Conservation (phyloP, 2,329 filamentous ascomycete genomes). For the Thelonectria olida region DNA sequence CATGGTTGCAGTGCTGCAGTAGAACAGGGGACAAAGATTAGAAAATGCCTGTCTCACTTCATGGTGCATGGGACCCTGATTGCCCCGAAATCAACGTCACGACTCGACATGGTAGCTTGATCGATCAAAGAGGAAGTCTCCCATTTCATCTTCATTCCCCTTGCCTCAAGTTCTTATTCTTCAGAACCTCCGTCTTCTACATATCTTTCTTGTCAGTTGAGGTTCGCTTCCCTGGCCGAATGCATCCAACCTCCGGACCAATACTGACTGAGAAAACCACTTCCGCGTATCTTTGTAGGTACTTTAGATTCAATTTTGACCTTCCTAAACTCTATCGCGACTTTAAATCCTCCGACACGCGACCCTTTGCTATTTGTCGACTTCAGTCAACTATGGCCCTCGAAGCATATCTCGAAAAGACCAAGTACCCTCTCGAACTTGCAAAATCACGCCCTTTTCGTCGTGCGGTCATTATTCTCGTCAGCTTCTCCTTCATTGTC, state of each 20-base stretch:
- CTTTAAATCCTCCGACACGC: background rate
- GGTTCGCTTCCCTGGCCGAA: no score
- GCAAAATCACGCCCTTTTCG: slow-evolving; percentile 33
- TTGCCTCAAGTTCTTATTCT: no score
- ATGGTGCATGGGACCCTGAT: no score
- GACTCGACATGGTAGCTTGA: no score
- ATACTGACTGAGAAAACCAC: background rate
- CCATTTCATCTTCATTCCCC: background rate
- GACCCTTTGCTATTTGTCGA: background rate
- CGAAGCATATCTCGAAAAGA: slow-evolving; percentile 7
- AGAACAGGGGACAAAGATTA: background rate
- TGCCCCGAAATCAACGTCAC: no score
- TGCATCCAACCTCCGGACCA: background rate
- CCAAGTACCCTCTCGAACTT: slow-evolving; percentile 17
- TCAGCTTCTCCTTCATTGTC: slow-evolving; percentile 20
- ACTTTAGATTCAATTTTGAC: background rate
- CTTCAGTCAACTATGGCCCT: background rate
- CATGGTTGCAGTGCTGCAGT: background rate
- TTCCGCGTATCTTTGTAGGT: background rate
- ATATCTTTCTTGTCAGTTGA: no score
- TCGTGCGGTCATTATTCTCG: slow-evolving; percentile 17
- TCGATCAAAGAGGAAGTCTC: no score
- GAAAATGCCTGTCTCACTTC: background rate
- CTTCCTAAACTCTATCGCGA: background rate
- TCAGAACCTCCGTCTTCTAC: background rate